Conservation (phyloP, 768 basidiomycete species). For the Suillus brevipes region DNA sequence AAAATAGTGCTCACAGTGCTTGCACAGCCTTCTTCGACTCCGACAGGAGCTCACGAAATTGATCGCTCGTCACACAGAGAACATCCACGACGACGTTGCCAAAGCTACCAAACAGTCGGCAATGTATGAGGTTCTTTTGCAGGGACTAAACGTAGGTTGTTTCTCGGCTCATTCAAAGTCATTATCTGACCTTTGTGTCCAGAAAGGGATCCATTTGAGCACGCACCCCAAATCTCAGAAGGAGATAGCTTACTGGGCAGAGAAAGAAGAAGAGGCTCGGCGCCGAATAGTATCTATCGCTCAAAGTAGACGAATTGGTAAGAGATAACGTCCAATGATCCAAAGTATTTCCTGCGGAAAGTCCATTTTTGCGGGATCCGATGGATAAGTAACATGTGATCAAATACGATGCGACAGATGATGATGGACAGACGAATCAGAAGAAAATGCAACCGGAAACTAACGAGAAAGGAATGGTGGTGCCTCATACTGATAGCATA, state of each 20-base stretch:
- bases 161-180: background rate
- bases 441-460: conserved; percentile 1
- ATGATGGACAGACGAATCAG: conserved; percentile 13
- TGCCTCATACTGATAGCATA: background rate
- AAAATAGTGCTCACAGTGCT: background rate
- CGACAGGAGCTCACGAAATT: conserved; percentile 82
- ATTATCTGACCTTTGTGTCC: conserved; percentile 9
- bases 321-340: conserved; percentile 18
- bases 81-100: conserved; percentile 57
- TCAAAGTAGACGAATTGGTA: conserved; percentile 27
- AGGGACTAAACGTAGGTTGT: conserved; percentile 68
- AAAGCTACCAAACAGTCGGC: conserved; percentile 69
- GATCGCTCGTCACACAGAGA: conserved; percentile 69
- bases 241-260: conserved; percentile 85
- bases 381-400: conserved; percentile 22
- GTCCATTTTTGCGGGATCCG: conserved; percentile 19
- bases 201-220: conserved; percentile 68
- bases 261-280: conserved; percentile 79
- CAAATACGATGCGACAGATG: conserved; percentile 12
- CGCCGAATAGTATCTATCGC: conserved; percentile 50
- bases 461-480: conserved; percentile 11
- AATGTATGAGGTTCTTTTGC: conserved; percentile 76
- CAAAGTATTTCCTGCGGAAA: conserved; percentile 14
- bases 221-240: conserved; percentile 84
- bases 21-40: conserved; percentile 72